phyloP scores from a whole-genome alignment of 2,329 filamentous ascomycete genomes.

The Dactylellina leptospora region DNA sequence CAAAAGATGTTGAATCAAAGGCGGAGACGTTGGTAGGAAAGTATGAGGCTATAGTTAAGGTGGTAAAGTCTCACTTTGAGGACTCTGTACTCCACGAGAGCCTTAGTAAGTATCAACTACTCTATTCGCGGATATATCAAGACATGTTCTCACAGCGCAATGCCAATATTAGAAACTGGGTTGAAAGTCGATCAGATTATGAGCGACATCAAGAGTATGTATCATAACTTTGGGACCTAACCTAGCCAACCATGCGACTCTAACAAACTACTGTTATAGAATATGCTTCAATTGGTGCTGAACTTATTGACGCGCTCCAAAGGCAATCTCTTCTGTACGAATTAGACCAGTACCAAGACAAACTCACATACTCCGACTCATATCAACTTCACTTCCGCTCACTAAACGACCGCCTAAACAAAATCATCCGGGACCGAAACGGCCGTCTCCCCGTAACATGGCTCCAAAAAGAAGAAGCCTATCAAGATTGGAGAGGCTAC shows the following conservation, averaged over 20 bases:
- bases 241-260: no score
- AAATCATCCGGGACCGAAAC: constrained; percentile 22
- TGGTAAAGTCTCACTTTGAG: constrained; percentile 28
- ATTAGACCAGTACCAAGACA: constrained; percentile 13
- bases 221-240: background rate
- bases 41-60: constrained; percentile 26
- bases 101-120: constrained; percentile 12
- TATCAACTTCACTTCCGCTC: constrained; percentile 22
- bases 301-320: constrained; percentile 23
- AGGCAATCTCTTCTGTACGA: constrained; percentile 11
- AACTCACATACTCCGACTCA: constrained; percentile 15
- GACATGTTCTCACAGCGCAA: no score
- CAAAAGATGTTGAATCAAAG: constrained; percentile 27
- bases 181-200: constrained; percentile 22
- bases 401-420: constrained; percentile 21
- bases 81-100: constrained; percentile 31
- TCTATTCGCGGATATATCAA: no score
- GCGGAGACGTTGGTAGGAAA: constrained; percentile 16
- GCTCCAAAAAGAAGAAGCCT: constrained; percentile 26
- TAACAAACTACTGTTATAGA: constrained; percentile 3
- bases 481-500: constrained; percentile 15
- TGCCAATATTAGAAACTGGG: constrained; percentile 17
- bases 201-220: constrained; percentile 25
- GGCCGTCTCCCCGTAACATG: constrained; percentile 8
- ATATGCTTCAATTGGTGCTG: constrained; percentile 12